Percentiles rank a stretch among this genome's conserved stretches.
phyloP scores from a whole-genome alignment of 139 green algal genomes.

The Chlorella sp. region DNA sequence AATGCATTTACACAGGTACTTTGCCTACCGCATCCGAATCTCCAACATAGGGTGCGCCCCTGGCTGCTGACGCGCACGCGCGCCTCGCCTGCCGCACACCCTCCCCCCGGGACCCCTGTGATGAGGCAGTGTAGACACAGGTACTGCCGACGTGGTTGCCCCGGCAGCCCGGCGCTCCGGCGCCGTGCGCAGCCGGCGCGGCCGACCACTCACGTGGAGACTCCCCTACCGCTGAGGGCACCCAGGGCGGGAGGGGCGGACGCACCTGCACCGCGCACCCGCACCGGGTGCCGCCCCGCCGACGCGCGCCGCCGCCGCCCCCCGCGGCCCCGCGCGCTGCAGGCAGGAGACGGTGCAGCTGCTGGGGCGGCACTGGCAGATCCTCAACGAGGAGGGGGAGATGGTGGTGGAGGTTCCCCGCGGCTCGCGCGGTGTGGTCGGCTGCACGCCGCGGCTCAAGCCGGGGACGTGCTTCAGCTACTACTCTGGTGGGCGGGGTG shows the following conservation, averaged over 20 bases:
- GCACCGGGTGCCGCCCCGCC: too few species aligned
- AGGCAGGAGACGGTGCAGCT: slow-evolving; percentile 41
- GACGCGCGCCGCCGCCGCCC: too few species aligned
- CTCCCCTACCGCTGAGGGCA: too few species aligned
- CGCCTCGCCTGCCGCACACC: neutral
- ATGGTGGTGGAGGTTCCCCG: slow-evolving; percentile 28
- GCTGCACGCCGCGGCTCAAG: slow-evolving; percentile 46
- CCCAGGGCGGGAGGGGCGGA: too few species aligned
- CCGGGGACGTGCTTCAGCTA: slow-evolving; percentile 45
- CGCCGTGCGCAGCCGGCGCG: neutral
- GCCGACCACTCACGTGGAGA: slow-evolving; percentile 2
- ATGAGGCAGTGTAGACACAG: slow-evolving; percentile 19
- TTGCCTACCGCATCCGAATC: slow-evolving; percentile 39
- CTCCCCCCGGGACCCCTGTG: neutral
- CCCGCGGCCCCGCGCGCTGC: too few species aligned
- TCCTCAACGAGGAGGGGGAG: slow-evolving; percentile 15
- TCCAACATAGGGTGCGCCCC: slow-evolving; percentile 38
- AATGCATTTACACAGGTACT: too few species aligned
- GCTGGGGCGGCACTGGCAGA: slow-evolving; percentile 42
- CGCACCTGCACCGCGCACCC: too few species aligned
- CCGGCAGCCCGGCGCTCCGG: neutral
- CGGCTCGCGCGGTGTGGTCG: slow-evolving; percentile 37
- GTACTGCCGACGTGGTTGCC: slow-evolving; percentile 31
- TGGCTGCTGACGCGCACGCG: neutral
- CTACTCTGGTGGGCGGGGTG: slow-evolving; percentile 19